Evolutionary conservation across 441 rosid species (phyloP).

Genomic region (Lepidium campestre): DNA sequence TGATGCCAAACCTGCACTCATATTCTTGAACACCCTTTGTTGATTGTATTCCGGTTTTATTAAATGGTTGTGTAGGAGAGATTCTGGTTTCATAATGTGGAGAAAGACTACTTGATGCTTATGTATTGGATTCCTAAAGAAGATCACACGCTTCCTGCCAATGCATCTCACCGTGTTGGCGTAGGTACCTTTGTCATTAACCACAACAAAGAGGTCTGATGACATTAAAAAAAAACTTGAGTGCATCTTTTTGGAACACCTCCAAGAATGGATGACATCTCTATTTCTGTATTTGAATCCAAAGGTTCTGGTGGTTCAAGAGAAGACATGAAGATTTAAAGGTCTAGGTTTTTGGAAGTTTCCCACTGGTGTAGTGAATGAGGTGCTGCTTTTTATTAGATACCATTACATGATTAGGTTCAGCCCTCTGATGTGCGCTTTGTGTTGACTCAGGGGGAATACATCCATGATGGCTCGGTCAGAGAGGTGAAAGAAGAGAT

Average conservation of each 20-base stretch:
- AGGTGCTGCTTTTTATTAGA: conserved; percentile 34
- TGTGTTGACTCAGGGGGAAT: conserved; percentile 57
- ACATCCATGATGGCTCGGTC: conserved; percentile 50
- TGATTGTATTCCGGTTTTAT: neutral
- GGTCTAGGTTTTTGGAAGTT: conserved; percentile 77
- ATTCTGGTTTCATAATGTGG: conserved; percentile 90
- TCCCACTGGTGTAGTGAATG: conserved; percentile 79
- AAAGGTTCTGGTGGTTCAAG: conserved; percentile 78
- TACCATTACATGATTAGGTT: neutral
- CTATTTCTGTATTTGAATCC: conserved; percentile 13
- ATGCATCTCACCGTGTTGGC: conserved; percentile 77
- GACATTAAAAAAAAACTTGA: too few species aligned
- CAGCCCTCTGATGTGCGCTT: neutral
- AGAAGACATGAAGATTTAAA: conserved; percentile 51
- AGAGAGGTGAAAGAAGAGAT: conserved; percentile 93
- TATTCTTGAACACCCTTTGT: neutral
- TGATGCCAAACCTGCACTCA: neutral
- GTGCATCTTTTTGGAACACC: neutral
- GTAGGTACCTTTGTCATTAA: conserved; percentile 83
- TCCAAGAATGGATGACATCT: neutral
- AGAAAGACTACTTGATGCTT: conserved; percentile 76
- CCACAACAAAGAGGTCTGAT: conserved; percentile 60
- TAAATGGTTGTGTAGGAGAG: conserved; percentile 51
- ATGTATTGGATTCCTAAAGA: conserved; percentile 70
- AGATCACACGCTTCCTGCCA: conserved; percentile 60